These are phyloP conservation scores for Aspergillus bombycis DNA, from an alignment of 2,329 filamentous ascomycete species.

Conservation along the genomic window DNA sequence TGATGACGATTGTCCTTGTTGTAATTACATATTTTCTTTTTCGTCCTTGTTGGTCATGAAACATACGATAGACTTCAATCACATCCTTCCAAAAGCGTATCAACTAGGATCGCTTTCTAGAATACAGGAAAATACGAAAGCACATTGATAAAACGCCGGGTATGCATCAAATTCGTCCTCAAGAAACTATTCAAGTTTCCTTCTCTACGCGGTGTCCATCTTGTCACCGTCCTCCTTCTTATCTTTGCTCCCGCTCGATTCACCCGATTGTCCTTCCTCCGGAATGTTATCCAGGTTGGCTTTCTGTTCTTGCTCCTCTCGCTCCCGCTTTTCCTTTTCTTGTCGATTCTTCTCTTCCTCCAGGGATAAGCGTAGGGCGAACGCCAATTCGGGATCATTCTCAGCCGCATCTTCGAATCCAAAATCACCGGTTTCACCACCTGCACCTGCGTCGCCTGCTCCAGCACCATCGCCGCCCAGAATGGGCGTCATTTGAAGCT, in stretches of 20 bases:
- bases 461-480: slow-evolving; percentile 78
- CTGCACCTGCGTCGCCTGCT: slow-evolving; percentile 49
- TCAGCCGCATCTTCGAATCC: slow-evolving; percentile 85
- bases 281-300: slow-evolving; percentile 79
- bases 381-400: slow-evolving; percentile 84
- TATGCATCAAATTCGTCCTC: slow-evolving; percentile 41
- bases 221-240: slow-evolving; percentile 68
- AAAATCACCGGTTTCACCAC: slow-evolving; percentile 60
- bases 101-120: slow-evolving; percentile 18
- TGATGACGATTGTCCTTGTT: slow-evolving; percentile 9
- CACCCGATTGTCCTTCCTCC: slow-evolving; percentile 70
- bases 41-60: slow-evolving; percentile 5
- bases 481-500: slow-evolving; percentile 86
- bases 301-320: slow-evolving; percentile 73
- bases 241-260: slow-evolving; percentile 62
- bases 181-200: slow-evolving; percentile 17
- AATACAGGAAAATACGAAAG: slow-evolving; percentile 21
- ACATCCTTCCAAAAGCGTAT: slow-evolving; percentile 19
- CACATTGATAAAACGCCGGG: slow-evolving; percentile 36
- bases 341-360: slow-evolving; percentile 96
- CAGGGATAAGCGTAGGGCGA: slow-evolving; percentile 95
- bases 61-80: slow-evolving; percentile 15
- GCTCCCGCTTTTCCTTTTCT: slow-evolving; percentile 79
- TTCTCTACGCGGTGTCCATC: slow-evolving; percentile 82
- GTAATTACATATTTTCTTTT: slow-evolving; percentile 8